Evolutionary conservation across 768 basidiomycete genomes (phyloP).

Genomic region (Guyanaporus albipodus): DNA sequence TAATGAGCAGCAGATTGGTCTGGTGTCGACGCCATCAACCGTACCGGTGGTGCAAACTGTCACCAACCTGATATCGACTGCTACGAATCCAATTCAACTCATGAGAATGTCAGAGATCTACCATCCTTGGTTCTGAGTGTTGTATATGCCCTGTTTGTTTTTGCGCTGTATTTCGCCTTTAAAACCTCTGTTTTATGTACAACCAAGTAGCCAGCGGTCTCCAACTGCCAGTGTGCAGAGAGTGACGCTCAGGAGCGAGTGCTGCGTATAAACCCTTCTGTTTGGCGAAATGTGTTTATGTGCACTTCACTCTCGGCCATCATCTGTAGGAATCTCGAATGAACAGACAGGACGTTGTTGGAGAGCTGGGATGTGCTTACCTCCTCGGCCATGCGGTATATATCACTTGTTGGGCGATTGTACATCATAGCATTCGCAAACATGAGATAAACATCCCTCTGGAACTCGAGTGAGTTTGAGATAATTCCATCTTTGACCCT

Average conservation of each 20-base stretch:
- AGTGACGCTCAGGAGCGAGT: constrained; percentile 25
- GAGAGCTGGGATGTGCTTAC: constrained; percentile 45
- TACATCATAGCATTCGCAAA: constrained; percentile 99
- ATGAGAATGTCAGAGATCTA: constrained; percentile 84
- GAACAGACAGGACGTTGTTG: background rate
- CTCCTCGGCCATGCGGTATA: constrained; percentile 89
- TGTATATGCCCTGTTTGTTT: background rate
- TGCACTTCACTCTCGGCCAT: constrained; percentile 68
- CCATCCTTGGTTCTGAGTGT: constrained; percentile 73
- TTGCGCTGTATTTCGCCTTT: constrained; percentile 1
- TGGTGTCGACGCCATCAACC: constrained; percentile 22
- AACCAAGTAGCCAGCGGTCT: background rate
- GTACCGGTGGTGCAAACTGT: constrained; percentile 74
- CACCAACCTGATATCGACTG: constrained; percentile 75
- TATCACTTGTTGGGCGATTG: constrained; percentile 80
- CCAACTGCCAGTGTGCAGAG: background rate
- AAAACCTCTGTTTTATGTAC: constrained; percentile 3
- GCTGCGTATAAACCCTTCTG: constrained; percentile 62
- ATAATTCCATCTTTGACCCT: constrained; percentile 82
- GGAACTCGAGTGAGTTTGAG: constrained; percentile 78
- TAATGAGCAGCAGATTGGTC: constrained; percentile 19
- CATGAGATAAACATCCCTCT: constrained; percentile 88
- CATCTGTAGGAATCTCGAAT: constrained; percentile 45
- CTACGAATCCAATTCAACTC: constrained; percentile 82
- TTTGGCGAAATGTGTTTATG: constrained; percentile 69